Evolutionary conservation across 805 yeast genomes (phyloP).

Genomic region (Tetrapisispora fleetii): DNA sequence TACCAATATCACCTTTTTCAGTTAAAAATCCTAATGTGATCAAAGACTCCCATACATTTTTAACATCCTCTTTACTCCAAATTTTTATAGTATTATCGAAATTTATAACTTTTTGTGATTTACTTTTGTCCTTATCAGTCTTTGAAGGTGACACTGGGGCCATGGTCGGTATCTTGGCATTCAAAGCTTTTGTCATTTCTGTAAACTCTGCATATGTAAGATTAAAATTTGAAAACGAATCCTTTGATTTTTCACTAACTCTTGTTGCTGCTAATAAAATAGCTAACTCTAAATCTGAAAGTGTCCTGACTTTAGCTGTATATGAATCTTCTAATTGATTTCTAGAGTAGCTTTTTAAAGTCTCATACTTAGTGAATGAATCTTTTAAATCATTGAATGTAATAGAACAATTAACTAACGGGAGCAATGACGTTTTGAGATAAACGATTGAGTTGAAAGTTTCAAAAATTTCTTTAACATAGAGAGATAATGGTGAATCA

Average conservation of each 20-base stretch:
- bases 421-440: constrained; percentile 36
- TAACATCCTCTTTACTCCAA: constrained; percentile 53
- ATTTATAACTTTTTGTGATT: constrained; percentile 2
- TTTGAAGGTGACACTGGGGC: constrained; percentile 23
- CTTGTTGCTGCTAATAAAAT: constrained; percentile 70
- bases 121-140: constrained; percentile 14
- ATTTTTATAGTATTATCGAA: constrained; percentile 36
- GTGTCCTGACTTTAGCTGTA: constrained; percentile 24
- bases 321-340: constrained; percentile 24
- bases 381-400: constrained; percentile 20
- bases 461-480: constrained; percentile 40
- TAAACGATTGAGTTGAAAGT: constrained; percentile 49
- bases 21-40: constrained; percentile 44
- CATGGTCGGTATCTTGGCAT: constrained; percentile 31
- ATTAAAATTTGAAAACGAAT: constrained; percentile 60
- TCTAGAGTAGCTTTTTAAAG: constrained; percentile 17
- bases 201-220: constrained; percentile 67
- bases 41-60: constrained; percentile 66
- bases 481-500: constrained; percentile 28
- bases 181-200: constrained; percentile 39
- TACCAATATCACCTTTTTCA: constrained; percentile 36
- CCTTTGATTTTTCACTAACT: constrained; percentile 46
- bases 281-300: constrained; percentile 66
- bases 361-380: constrained; percentile 9
- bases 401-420: constrained; percentile 32